These are phyloP conservation scores for Ochetophila trinervis DNA, from an alignment of 306 rosid species.

Conservation along the genomic window DNA sequence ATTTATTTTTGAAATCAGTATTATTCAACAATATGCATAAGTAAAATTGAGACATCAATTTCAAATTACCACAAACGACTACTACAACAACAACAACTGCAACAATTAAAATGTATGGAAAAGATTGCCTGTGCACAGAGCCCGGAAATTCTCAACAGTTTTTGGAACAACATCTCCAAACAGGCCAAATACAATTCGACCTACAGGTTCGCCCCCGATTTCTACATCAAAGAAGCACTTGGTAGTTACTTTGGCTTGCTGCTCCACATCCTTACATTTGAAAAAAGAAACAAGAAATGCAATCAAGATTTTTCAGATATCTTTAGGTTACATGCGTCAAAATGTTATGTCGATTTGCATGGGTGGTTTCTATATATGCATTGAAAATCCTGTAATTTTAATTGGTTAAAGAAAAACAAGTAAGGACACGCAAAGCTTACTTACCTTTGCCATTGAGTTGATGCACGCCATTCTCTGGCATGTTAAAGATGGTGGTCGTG, in stretches of 20 bases:
- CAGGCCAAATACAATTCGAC: slow-evolving; percentile 67
- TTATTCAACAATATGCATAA: background rate
- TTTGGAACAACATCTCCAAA: slow-evolving; percentile 76
- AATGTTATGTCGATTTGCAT: too few relatives aligned
- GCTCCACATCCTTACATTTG: slow-evolving; percentile 50
- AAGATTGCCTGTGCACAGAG: slow-evolving; percentile 75
- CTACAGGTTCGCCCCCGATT: slow-evolving; percentile 61
- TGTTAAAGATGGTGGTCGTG: slow-evolving; percentile 29
- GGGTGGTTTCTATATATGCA: too few relatives aligned
- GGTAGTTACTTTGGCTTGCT: slow-evolving; percentile 73
- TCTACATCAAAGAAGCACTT: slow-evolving; percentile 81
- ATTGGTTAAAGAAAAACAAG: background rate
- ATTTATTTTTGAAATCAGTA: too few relatives aligned
- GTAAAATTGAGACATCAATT: slow-evolving; percentile 9
- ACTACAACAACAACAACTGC: slow-evolving; percentile 6
- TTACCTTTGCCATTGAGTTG: slow-evolving; percentile 43
- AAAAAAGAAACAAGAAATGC: slow-evolving; percentile 11
- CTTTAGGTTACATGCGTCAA: too few relatives aligned
- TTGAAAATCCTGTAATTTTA: too few relatives aligned
- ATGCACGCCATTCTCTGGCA: slow-evolving; percentile 41
- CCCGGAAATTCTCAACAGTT: slow-evolving; percentile 85
- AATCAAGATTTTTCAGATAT: too few relatives aligned
- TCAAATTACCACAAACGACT: slow-evolving; percentile 15
- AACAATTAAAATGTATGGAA: background rate
- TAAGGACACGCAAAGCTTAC: slow-evolving; percentile 7